These are phyloP conservation scores for Flaveria robusta DNA, from an alignment of 129 eudicot species.

Conservation along the genomic window DNA sequence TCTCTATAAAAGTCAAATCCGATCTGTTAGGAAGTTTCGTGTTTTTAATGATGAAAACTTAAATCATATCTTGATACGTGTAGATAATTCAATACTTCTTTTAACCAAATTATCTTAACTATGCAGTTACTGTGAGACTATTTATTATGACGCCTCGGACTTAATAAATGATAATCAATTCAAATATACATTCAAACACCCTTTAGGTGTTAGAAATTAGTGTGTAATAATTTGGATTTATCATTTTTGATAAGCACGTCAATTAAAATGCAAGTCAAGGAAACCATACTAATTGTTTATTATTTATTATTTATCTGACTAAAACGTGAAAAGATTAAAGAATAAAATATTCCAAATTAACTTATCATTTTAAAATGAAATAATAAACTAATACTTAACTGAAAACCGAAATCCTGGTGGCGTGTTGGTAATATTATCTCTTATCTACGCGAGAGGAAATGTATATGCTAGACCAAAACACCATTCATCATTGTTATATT, in stretches of 20 bases:
- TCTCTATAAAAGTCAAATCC: neutral
- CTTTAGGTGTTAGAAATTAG: neutral
- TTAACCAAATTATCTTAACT: too few species aligned
- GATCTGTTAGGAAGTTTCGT: neutral
- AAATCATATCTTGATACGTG: too few species aligned
- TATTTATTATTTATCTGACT: neutral
- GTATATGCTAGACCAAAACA: neutral
- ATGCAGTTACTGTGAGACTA: too few species aligned
- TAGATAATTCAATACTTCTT: too few species aligned
- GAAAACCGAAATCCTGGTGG: slow-evolving; percentile 33
- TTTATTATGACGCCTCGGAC: too few species aligned
- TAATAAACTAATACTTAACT: neutral
- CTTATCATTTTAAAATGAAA: neutral
- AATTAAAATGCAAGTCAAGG: neutral
- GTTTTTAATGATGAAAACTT: neutral
- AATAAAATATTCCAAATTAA: neutral
- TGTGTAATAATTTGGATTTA: too few species aligned
- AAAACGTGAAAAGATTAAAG: neutral
- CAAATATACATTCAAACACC: neutral
- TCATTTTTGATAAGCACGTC: neutral
- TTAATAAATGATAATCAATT: too few species aligned
- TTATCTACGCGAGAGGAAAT: slow-evolving; percentile 13
- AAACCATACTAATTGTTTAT: neutral
- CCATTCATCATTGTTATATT: neutral
- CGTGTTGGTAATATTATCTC: slow-evolving; percentile 30